Conservation (phyloP, 495 filamentous ascomycete species). For the Penicillium bovifimosum region DNA sequence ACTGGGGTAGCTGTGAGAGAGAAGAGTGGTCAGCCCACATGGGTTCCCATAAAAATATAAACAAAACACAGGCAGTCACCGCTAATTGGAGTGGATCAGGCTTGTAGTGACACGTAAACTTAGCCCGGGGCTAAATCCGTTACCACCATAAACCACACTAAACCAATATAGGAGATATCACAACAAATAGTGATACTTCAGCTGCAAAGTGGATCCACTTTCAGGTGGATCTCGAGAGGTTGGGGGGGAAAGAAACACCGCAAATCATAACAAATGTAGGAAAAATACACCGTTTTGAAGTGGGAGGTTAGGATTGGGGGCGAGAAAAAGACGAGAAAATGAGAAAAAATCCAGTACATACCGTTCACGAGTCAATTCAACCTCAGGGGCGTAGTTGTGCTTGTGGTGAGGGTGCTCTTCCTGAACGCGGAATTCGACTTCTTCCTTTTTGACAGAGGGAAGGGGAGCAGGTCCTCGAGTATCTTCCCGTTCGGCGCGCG, state of each 20-base stretch:
- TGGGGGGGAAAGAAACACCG: slow-evolving; percentile 3
- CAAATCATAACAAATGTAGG: not conserved
- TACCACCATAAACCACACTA: slow-evolving; percentile 25
- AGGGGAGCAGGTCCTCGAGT: slow-evolving; percentile 62
- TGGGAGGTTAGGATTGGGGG: no score
- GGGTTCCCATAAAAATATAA: slow-evolving; percentile 25
- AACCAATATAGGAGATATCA: slow-evolving; percentile 20
- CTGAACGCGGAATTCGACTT: slow-evolving; percentile 63
- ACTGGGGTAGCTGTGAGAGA: slow-evolving; percentile 44
- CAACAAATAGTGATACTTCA: slow-evolving; percentile 17
- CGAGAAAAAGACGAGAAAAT: not conserved
- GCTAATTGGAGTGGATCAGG: slow-evolving; percentile 29
- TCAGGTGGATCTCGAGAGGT: not conserved
- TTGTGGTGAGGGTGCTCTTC: slow-evolving; percentile 47
- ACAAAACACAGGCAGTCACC: slow-evolving; percentile 28
- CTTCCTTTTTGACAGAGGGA: slow-evolving; percentile 71
- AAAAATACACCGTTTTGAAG: not conserved
- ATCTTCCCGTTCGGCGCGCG: slow-evolving; percentile 93
- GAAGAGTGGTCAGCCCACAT: slow-evolving; percentile 20
- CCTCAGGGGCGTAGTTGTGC: slow-evolving; percentile 36
- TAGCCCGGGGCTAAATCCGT: slow-evolving; percentile 31
- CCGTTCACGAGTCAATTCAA: slow-evolving; percentile 53
- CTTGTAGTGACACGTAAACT: slow-evolving; percentile 39
- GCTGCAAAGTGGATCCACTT: not conserved
- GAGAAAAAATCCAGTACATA: slow-evolving; percentile 31